phyloP scores from a whole-genome alignment of 2,329 filamentous ascomycete genomes.

The Hymenoscyphus fructigenus region DNA sequence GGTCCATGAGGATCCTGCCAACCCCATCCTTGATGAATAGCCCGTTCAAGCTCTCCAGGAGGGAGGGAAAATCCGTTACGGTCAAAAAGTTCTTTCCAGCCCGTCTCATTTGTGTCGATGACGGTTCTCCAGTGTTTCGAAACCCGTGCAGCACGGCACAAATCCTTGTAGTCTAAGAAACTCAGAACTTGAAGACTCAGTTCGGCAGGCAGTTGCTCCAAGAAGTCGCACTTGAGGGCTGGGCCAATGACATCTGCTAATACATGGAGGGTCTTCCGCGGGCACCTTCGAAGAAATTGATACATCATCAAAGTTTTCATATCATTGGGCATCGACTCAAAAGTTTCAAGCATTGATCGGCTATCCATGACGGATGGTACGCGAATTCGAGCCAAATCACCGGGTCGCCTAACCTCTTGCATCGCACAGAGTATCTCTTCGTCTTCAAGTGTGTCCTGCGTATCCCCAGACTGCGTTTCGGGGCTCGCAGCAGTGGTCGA shows the following conservation, averaged over 20 bases:
- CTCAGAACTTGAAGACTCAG: slow-evolving; percentile 84
- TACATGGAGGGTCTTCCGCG: slow-evolving; percentile 83
- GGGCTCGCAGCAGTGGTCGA: slow-evolving; percentile 35
- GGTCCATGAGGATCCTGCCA: slow-evolving; percentile 85
- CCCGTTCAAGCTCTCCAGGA: slow-evolving; percentile 78
- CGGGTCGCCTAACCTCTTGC: slow-evolving; percentile 29
- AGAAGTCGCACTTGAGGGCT: slow-evolving; percentile 89
- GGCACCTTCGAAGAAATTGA: slow-evolving; percentile 84
- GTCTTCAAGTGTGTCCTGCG: slow-evolving; percentile 29
- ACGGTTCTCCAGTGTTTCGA: slow-evolving; percentile 92
- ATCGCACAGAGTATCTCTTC: slow-evolving; percentile 20
- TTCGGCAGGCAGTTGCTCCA: slow-evolving; percentile 80
- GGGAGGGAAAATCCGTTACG: slow-evolving; percentile 77
- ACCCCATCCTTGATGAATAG: slow-evolving; percentile 91
- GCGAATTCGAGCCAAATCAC: slow-evolving; percentile 28
- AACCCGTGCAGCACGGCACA: slow-evolving; percentile 88
- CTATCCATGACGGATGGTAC: slow-evolving; percentile 65
- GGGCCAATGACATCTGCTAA: slow-evolving; percentile 91
- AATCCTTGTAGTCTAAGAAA: slow-evolving; percentile 80
- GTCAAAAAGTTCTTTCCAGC: slow-evolving; percentile 92
- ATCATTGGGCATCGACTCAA: slow-evolving; percentile 85
- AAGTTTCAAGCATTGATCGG: slow-evolving; percentile 82
- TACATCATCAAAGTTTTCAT: slow-evolving; percentile 98
- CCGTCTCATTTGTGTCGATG: slow-evolving; percentile 88
- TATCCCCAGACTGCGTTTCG: slow-evolving; percentile 34